These are phyloP conservation scores for Vigna reflexopilosa DNA, from an alignment of 306 rosid species.

Conservation along the genomic window DNA sequence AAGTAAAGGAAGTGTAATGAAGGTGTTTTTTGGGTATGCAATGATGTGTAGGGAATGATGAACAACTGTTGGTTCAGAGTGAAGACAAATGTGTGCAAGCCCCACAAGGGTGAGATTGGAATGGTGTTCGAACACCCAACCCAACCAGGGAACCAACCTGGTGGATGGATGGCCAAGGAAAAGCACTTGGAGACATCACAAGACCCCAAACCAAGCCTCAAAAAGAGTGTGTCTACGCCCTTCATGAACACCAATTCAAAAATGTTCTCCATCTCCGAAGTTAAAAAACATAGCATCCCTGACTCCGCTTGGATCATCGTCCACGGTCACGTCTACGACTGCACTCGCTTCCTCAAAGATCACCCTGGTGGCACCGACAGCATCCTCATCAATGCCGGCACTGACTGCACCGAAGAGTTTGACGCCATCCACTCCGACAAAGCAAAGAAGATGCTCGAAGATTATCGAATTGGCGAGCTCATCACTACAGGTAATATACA, in stretches of 20 bases:
- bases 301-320: slow-evolving; percentile 84
- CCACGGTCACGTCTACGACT: slow-evolving; percentile 83
- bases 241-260: slow-evolving; percentile 75
- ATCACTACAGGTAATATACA: slow-evolving; percentile 52
- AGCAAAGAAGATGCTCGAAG: slow-evolving; percentile 80
- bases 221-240: slow-evolving; percentile 78
- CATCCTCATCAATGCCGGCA: slow-evolving; percentile 86
- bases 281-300: slow-evolving; percentile 56
- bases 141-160: slow-evolving; percentile 79
- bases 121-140: slow-evolving; percentile 91
- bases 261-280: slow-evolving; percentile 68
- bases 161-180: slow-evolving; percentile 95
- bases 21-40: neutral
- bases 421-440: slow-evolving; percentile 93
- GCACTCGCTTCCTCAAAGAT: slow-evolving; percentile 77
- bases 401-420: slow-evolving; percentile 92
- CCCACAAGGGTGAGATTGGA: slow-evolving; percentile 79
- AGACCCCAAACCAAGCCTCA: slow-evolving; percentile 54
- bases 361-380: slow-evolving; percentile 96
- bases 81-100: slow-evolving; percentile 76
- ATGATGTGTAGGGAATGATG: slow-evolving; percentile 81
- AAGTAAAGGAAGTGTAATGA: neutral
- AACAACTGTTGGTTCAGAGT: slow-evolving; percentile 94
- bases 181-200: slow-evolving; percentile 55
- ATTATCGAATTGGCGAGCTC: slow-evolving; percentile 72